phyloP scores from a whole-genome alignment of 2,329 filamentous ascomycete genomes.

The Gnomoniopsis smithogilvyi region DNA sequence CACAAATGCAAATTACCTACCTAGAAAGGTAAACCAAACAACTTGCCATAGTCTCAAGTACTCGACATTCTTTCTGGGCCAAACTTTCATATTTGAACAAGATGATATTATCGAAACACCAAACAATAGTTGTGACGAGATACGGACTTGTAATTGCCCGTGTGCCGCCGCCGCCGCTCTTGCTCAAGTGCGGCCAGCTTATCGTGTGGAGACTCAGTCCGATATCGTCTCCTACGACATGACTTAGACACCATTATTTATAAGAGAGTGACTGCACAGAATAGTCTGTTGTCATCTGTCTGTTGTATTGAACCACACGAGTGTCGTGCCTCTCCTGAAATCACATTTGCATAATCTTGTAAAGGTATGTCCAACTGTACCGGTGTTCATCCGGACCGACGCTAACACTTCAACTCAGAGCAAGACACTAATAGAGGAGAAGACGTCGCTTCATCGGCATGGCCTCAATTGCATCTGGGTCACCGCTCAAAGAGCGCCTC shows the following conservation, averaged over 20 bases:
- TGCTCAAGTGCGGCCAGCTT: slow-evolving; percentile 1
- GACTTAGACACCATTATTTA: slow-evolving; percentile 15
- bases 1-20: too few species aligned
- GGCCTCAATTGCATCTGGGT: slow-evolving; percentile 25
- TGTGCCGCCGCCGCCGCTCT: not conserved
- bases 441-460: not conserved
- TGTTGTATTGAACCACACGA: not conserved
- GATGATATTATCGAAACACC: not conserved
- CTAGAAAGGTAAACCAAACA: too few species aligned
- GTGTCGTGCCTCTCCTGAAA: too few species aligned
- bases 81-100: too few species aligned
- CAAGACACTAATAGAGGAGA: too few species aligned
- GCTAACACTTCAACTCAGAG: too few species aligned
- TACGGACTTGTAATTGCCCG: slow-evolving; percentile 15
- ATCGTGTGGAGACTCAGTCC: slow-evolving; percentile 10
- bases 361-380: too few species aligned
- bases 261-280: not conserved
- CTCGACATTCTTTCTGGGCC: too few species aligned
- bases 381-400: too few species aligned
- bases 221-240: slow-evolving; percentile 15
- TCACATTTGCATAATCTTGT: too few species aligned
- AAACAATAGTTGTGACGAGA: not conserved
- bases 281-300: not conserved
- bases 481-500: slow-evolving; percentile 39
- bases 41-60: too few species aligned